Evolutionary conservation across 257 asterid species (phyloP), one percentile per base, ranked within the genome.

Genomic region (Jacaranda mimosifolia): DNA sequence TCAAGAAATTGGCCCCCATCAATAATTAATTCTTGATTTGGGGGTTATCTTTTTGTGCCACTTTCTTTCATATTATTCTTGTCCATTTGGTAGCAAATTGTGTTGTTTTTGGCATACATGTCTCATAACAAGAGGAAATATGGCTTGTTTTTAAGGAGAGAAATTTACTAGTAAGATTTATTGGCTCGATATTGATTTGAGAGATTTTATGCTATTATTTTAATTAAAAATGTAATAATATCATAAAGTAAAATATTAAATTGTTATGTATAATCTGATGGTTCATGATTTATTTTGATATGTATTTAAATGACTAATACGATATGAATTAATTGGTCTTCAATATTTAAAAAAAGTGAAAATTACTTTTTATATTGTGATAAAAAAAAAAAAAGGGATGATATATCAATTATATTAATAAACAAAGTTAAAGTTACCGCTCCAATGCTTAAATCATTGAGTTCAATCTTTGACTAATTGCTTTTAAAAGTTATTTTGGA

Each of bases 401-500:
- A 58, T 11, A 36, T 55, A 72, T 43, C 26, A 19, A 57, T 57
- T 9, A 14, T 42, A 9, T 5, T 42, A 19, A 19, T 26, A 26
- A 26, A 0, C 32, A 11, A 56, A 70, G 45, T 17, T 32, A 0
- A 45, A 43, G 68, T 51, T 10, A 32, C 7, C 3, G 10, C 26
- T 10, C 53, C 21, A 52, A 46, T 7, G 7, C 11, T 40, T 49
- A 18, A 38, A 68, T 77, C 32, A 70, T 17, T 51, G 57, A 36
- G 49, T 9, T 69, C 46, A 35, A 59, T 38, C 53, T 59, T 52
- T 71, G 62, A 72, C 71, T 39, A 57, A 55, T 79, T 56, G 57
- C 76, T 69, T 77, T 69, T 17, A 45, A 12, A 77, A 45, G 70
- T 38, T 38, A 7, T 42, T 11, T 52, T 62, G 42, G 26, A 63